These are phyloP conservation scores for Mycena citricolor DNA, from an alignment of 1,284 basidiomycete genomes.

Conservation along the genomic window DNA sequence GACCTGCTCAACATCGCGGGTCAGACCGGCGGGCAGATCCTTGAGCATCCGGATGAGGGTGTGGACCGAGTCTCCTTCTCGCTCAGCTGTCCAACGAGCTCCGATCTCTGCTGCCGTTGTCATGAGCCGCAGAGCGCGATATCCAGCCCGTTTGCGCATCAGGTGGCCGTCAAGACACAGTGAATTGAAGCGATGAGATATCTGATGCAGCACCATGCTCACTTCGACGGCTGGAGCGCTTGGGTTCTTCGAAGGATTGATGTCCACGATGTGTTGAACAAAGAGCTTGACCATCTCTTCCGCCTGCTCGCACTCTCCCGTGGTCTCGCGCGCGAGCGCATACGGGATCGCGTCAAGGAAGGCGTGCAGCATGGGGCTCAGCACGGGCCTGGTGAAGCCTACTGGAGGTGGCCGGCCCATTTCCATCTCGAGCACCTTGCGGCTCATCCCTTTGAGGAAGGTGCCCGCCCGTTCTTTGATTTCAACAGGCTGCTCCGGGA, in stretches of 20 bases:
- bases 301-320: conserved; percentile 59
- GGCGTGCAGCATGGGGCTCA: conserved; percentile 62
- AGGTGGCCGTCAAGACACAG: conserved; percentile 89
- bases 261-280: conserved; percentile 66
- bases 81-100: conserved; percentile 82
- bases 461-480: conserved; percentile 67
- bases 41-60: conserved; percentile 93
- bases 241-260: conserved; percentile 48
- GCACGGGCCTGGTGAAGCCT: conserved; percentile 54
- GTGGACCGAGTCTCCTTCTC: conserved; percentile 89
- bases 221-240: conserved; percentile 46
- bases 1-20: conserved; percentile 80
- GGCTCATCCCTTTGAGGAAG: conserved; percentile 68
- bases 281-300: conserved; percentile 61
- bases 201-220: conserved; percentile 68
- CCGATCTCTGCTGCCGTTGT: conserved; percentile 71
- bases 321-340: conserved; percentile 64
- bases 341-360: conserved; percentile 79
- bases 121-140: conserved; percentile 80
- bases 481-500: conserved; percentile 50
- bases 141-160: conserved; percentile 86
- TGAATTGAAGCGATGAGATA: conserved; percentile 78
- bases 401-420: too few relatives aligned
- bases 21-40: conserved; percentile 91
- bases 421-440: conserved; percentile 68